Percentiles rank a stretch among this genome's conserved stretches.
Conservation (phyloP, 352 stramenopile species). For the Elongisporangium prolatum region DNA sequence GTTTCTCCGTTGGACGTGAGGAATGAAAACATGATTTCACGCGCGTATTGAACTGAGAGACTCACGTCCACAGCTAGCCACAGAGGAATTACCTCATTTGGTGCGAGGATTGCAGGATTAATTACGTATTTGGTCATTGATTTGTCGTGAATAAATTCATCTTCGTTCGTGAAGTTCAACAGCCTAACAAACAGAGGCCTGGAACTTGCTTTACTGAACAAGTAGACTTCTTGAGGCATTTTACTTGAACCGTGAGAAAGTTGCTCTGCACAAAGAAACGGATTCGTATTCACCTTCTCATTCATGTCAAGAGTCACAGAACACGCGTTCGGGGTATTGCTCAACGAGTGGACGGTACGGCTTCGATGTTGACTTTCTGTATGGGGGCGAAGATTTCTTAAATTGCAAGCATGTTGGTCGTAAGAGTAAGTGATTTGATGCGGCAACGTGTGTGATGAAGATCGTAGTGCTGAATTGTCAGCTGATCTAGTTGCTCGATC, state of each 20-base stretch:
- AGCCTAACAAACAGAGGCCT: background rate
- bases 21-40: constrained; percentile 20
- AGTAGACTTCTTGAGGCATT: background rate
- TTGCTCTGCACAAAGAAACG: background rate
- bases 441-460: background rate
- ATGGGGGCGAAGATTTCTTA: constrained; percentile 1
- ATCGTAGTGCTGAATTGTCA: constrained; percentile 7
- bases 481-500: constrained; percentile 12
- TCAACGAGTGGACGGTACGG: background rate
- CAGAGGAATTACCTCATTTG: constrained; percentile 24
- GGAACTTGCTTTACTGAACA: background rate
- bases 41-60: constrained; percentile 25
- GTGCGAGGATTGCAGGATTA: background rate
- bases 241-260: background rate
- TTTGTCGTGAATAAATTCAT: background rate
- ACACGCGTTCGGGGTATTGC: background rate
- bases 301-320: background rate
- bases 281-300: background rate
- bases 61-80: constrained; percentile 19
- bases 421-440: background rate
- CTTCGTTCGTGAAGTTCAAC: background rate
- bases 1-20: constrained; percentile 6
- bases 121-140: background rate
- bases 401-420: background rate
- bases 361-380: background rate